Conservation (phyloP, 345 rosid genomes). For the Arabidopsis suecica region DNA sequence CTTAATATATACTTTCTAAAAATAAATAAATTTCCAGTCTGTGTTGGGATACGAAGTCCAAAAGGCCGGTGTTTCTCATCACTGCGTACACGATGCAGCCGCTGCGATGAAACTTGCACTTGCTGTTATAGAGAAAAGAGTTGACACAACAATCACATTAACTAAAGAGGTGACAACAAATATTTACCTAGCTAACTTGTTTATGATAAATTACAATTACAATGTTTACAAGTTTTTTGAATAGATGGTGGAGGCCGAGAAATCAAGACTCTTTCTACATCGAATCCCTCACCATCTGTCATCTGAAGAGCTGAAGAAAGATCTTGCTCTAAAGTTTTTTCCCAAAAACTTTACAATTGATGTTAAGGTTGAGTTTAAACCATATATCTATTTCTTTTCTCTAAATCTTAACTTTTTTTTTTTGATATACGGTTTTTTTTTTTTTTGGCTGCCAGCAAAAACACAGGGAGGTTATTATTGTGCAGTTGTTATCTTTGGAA, state of each 20-base stretch:
- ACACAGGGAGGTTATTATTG: slow-evolving; percentile 54
- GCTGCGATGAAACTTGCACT: slow-evolving; percentile 87
- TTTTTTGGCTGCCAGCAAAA: slow-evolving; percentile 56
- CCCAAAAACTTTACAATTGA: slow-evolving; percentile 41
- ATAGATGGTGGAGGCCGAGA: slow-evolving; percentile 56
- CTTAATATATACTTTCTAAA: neutral
- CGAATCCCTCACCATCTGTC: slow-evolving; percentile 59
- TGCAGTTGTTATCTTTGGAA: slow-evolving; percentile 56
- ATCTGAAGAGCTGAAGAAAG: slow-evolving; percentile 46
- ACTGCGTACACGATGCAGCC: slow-evolving; percentile 74
- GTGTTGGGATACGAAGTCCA: slow-evolving; percentile 72
- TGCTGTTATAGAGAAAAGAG: slow-evolving; percentile 60
- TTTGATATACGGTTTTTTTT: neutral
- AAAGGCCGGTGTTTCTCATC: slow-evolving; percentile 67
- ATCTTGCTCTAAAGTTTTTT: slow-evolving; percentile 38
- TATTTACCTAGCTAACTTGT: neutral
- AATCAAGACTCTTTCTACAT: slow-evolving; percentile 67
- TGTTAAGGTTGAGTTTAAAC: slow-evolving; percentile 53
- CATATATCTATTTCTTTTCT: neutral
- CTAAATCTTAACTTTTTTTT: neutral
- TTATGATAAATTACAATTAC: neutral
- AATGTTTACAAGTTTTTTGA: neutral
- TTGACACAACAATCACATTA: slow-evolving; percentile 46
- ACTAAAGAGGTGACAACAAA: slow-evolving; percentile 53
- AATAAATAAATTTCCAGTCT: slow-evolving; percentile 46